Base-by-base conservation (phyloP, 2,329 filamentous ascomycete species). In the Metarhizium guizhouense region DNA sequence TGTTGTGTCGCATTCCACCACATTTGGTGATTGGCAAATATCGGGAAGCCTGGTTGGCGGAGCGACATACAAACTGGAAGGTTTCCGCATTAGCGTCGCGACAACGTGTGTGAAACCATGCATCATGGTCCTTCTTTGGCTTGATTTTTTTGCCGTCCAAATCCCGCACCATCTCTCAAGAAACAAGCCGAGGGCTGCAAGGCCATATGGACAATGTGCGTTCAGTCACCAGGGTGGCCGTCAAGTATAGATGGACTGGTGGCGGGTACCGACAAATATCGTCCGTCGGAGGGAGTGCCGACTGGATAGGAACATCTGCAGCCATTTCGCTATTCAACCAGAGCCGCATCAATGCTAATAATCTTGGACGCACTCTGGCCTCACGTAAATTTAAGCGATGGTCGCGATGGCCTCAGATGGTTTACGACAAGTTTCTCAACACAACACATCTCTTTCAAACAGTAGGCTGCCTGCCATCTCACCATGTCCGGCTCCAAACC, bases 231-330 rank as follows among this genome's bases (percentile, higher is more conserved):
- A 45, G 18, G 16, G 42, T n/a, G 11, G 58, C 63, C 62, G 52
- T 42, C 43, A 45, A 57, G 56, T 61, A 57, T 57, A 48, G 55
- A 56, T 52, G 60, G 57, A 66, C 67, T 68, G 67, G 66, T 58
- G 25, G 56, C 45, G 13, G 29, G 8, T 4, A 45, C 5, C 8
- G 10, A 14, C 36, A 14, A 2, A 8, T 16, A 36, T 49, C 42
- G 25, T 25, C 48, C 34, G 54, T n/a, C 13, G 25, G 34, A 13
- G 7, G 18, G 30, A 36, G 34, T 38, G 20, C 6, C 40, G 30
- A 30, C 18, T 43, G 36, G 42, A n/a, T 5, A 29, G 7, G n/a
- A 6, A 30, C 42, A n/a, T 34, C 20, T 34, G n/a, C 14, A 30
- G 32, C 29, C n/a, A 50, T 48, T 6, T 16, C 32, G 30, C 10